Evolutionary conservation across 345 rosid species (phyloP), one percentile per base, ranked within the genome.

Genomic region (Nasturtium officinale): DNA sequence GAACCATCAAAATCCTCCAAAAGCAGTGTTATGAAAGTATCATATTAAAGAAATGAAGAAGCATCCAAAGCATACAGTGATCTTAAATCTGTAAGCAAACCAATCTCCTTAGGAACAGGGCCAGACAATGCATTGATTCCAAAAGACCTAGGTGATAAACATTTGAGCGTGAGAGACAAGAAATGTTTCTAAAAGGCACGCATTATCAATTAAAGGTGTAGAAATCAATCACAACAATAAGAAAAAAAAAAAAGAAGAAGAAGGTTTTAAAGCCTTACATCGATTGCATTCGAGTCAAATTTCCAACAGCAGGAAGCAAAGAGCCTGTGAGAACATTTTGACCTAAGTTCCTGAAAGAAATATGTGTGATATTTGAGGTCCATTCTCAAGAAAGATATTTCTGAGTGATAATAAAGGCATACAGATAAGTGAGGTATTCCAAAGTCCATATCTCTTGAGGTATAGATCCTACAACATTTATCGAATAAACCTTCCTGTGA

Each of bases 121-220:
- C 91, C 96, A 9, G 86, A 85, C 47, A 86, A 59, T 0, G 87
- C 75, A 81, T 90, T 86, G 54, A 74, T 79, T 46, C 84, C 87
- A 64, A 90, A 0, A 68, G 1, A 46, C 89, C 96, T 91, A 17
- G 2, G 28, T 26, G 57, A 61, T 3, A 65, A 11, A 10, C 11
- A 52, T 9, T 42, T 70, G 43, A 53, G 42, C 0, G 47, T 37
- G 35, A 46, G 64, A 7, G 57, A 30, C 45, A 40, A 28, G n/a
- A 61, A 38, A 63, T 5, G 16, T 12, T 32, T 0, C 5, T 6
- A 13, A 21, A 48, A 21, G 10, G 37, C 37, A n/a, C 12, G n/a
- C 33, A 54, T 3, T 38, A 12, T 9, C 7, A 7, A 7, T 30
- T 29, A 5, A 29, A 4, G 2, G 4, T 6, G 17, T 51, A 25